These are phyloP conservation scores for Dactylellina parvicollis DNA, from an alignment of 2,329 filamentous ascomycete genomes.

Conservation along the genomic window DNA sequence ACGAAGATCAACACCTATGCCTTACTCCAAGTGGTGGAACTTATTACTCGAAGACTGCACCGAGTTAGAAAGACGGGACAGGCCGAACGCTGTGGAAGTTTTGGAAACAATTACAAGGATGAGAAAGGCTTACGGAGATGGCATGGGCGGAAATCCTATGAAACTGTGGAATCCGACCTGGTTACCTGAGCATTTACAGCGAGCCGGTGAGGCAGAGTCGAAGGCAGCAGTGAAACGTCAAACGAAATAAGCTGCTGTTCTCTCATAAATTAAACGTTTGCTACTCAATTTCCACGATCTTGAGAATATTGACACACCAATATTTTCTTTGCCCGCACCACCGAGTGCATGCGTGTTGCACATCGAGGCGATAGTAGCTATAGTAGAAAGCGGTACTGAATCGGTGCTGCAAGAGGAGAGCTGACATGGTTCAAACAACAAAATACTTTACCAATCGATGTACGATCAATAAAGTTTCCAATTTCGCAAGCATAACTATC, in stretches of 20 bases:
- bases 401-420: no score
- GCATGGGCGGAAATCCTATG: conserved; percentile 1
- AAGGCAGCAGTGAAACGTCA: neutral
- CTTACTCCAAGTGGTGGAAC: conserved; percentile 22
- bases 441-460: no score
- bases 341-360: no score
- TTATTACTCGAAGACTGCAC: conserved; percentile 21
- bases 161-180: conserved; percentile 21
- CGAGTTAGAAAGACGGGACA: conserved; percentile 16
- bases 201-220: neutral
- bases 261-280: no score
- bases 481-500: no score
- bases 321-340: no score
- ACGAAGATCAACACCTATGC: neutral
- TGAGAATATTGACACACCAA: no score
- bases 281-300: no score
- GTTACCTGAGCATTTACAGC: conserved; percentile 4
- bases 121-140: conserved; percentile 10
- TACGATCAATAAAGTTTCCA: no score
- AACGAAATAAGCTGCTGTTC: neutral
- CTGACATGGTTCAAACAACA: no score
- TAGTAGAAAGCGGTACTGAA: no score
- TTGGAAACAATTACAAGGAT: conserved; percentile 5
- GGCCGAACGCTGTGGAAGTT: conserved; percentile 26
- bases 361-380: no score